phyloP scores from a whole-genome alignment of 2,329 filamentous ascomycete genomes.

The Cytospora piceicola region DNA sequence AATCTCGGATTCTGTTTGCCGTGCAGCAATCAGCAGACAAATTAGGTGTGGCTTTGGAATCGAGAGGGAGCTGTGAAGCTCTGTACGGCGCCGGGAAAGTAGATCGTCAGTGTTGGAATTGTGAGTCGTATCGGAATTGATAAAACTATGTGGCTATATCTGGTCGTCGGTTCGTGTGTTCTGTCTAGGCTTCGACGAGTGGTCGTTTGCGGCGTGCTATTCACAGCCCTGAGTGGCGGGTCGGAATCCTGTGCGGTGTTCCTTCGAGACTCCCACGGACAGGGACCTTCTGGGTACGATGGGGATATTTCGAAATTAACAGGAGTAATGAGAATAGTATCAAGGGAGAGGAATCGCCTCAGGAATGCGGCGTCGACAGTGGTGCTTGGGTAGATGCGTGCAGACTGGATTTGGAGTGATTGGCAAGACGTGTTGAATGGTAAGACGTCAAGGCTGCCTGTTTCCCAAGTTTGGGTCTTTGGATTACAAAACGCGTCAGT shows the following conservation, averaged over 20 bases:
- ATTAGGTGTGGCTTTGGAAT: conserved; percentile 9
- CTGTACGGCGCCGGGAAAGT: conserved; percentile 22
- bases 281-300: not conserved
- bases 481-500: conserved; percentile 3
- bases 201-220: conserved; percentile 23
- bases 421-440: not conserved
- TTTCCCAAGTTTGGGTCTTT: not conserved
- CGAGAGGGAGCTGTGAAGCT: conserved; percentile 17
- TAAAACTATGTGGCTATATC: conserved; percentile 1
- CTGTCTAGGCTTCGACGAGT: conserved; percentile 13
- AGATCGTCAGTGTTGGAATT: conserved; percentile 3
- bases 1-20: not conserved
- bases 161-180: not conserved
- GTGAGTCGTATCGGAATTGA: not conserved
- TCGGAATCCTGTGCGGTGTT: conserved; percentile 23
- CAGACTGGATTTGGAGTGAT: not conserved
- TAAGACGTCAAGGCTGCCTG: not conserved
- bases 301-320: not conserved
- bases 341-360: not conserved
- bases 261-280: conserved; percentile 15
- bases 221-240: conserved; percentile 27
- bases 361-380: not conserved
- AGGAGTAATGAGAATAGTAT: not conserved
- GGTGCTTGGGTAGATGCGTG: conserved; percentile 9
- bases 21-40: conserved; percentile 17